Conservation (phyloP, 345 rosid genomes). For the Aquilaria yunnanensis region DNA sequence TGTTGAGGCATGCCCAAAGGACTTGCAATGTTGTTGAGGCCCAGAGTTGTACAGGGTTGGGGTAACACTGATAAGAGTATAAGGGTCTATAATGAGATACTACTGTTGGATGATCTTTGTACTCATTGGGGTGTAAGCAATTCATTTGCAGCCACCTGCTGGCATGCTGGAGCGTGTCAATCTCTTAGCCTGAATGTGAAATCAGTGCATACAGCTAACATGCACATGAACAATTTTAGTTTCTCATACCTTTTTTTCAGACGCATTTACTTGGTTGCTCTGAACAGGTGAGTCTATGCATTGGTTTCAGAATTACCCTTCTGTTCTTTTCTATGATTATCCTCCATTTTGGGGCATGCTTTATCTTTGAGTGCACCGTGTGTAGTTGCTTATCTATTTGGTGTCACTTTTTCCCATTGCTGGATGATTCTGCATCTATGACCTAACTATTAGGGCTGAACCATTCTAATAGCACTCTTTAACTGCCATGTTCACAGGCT, state of each 20-base stretch:
- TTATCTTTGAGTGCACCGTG: neutral
- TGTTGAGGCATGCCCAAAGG: no score
- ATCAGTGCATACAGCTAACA: no score
- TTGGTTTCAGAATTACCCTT: no score
- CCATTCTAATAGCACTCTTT: neutral
- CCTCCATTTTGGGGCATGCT: neutral
- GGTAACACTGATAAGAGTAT: no score
- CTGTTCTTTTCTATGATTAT: neutral
- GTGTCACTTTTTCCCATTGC: neutral
- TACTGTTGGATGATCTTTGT: no score
- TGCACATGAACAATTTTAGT: neutral
- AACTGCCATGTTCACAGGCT: conserved; percentile 27
- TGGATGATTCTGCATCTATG: neutral
- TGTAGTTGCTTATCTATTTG: neutral
- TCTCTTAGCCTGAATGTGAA: no score
- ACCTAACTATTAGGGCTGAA: neutral
- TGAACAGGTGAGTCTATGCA: neutral
- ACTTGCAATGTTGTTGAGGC: no score
- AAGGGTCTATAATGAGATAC: no score
- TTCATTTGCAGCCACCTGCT: no score
- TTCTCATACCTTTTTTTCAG: neutral
- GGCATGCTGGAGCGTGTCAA: no score
- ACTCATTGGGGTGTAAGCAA: no score
- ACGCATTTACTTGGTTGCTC: neutral
- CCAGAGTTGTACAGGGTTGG: no score